Evolutionary conservation across 768 basidiomycete genomes (phyloP), one percentile per base, ranked within the genome.

Genomic region (Panaeolus cyanescens): DNA sequence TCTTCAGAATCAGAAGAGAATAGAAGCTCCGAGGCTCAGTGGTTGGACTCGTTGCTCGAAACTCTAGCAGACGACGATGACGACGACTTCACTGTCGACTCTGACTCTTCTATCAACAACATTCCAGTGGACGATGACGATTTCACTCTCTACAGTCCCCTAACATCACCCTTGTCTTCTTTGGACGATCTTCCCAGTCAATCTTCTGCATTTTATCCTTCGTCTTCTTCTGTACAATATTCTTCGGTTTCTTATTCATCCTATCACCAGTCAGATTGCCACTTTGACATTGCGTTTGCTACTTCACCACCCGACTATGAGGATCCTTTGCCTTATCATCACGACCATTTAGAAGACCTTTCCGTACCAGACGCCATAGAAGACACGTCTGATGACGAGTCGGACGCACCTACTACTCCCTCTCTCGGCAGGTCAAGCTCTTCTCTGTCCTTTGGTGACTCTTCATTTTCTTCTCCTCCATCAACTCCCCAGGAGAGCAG

Each of bases 361-460:
- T 78, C 88, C 30, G 84, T 92, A 40, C 91, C 90, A 42, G 91
- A 92, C 69, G 86, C 90, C 39, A 90, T 92, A 80, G 91, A 92
- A 72, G 91, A 93, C 74, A 85, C 83, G 34, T 93, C 91, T 45
- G 92, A 93, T 76, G 91, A 93, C 77, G 92, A 92, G 78, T 91
- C 91, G 15, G 91, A 93, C 67, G 76, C 83, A 4, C 83, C 80
- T 9, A 82, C 83, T 9, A 87, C 89, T 6, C 89, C 88, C 54
- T 87, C 84, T 39, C 66, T 85, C 53, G 80, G 82, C 65, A 80
- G 80, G 64, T 89, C 89, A 39, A 80, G 78, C 65, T 82, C 85
- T 17, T 83, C 85, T 54, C 72, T 86, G 62, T 79, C 80, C 58
- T 77, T 84, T 56, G 65, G 79, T 42, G 83, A 86, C 69, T 77